Percentiles rank a stretch among this genome's conserved stretches.
phyloP scores from a whole-genome alignment of 1,284 basidiomycete species.

The Rhodotorula sp. region DNA sequence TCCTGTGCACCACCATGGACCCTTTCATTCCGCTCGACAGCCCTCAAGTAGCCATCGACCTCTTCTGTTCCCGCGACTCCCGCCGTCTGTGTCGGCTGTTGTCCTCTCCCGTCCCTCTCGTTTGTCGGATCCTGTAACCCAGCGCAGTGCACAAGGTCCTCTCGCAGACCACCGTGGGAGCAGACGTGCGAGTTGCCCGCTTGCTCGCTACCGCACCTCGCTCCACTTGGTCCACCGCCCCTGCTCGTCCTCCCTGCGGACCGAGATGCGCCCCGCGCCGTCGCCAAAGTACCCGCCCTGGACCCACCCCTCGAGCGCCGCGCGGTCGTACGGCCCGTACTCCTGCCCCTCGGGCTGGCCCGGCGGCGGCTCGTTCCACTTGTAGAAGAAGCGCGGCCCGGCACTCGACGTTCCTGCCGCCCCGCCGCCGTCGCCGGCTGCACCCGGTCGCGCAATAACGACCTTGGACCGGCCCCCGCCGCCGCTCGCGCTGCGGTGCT shows the following conservation, averaged over 20 bases:
- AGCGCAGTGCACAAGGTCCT: too few relatives aligned
- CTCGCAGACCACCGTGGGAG: too few relatives aligned
- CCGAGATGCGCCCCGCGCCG: constrained; percentile 66
- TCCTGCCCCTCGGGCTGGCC: constrained; percentile 56
- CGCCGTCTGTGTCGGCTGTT: neutral
- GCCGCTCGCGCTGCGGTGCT: neutral
- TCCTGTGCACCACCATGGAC: too few relatives aligned
- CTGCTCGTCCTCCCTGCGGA: constrained; percentile 54
- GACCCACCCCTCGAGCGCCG: constrained; percentile 73
- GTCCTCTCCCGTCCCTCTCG: neutral
- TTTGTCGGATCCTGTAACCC: too few relatives aligned
- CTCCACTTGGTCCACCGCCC: constrained; percentile 12
- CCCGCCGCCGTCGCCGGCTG: neutral
- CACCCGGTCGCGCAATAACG: constrained; percentile 27
- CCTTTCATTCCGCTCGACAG: too few relatives aligned
- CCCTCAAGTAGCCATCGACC: neutral
- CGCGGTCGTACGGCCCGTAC: constrained; percentile 74
- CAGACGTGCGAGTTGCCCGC: neutral
- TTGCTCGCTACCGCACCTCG: constrained; percentile 8
- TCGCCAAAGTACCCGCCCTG: constrained; percentile 72
- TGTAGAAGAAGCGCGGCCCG: constrained; percentile 64
- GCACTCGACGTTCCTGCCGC: constrained; percentile 7
- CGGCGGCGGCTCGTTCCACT: constrained; percentile 60
- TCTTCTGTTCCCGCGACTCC: neutral
- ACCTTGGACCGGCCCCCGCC: constrained; percentile 12